A percentile compares a stretch with the other conserved stretches of the same genome.
Evolutionary conservation across 306 rosid species (phyloP).

Genomic region (Cajanus cajan): DNA sequence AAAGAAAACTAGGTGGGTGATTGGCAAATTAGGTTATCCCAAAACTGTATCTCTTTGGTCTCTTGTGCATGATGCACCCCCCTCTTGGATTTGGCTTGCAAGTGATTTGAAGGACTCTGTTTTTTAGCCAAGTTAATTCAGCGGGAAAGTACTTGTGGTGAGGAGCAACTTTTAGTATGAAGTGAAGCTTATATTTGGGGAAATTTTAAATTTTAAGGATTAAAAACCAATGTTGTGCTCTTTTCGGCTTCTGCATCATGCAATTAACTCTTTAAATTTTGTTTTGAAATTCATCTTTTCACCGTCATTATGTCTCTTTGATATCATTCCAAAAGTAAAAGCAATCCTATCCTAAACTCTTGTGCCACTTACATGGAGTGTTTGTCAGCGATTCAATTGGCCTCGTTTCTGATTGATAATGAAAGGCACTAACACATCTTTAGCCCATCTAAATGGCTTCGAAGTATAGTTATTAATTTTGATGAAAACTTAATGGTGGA

Average conservation of each 20-base stretch:
- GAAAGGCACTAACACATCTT: constrained; percentile 27
- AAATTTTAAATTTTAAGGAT: neutral
- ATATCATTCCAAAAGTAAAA: neutral
- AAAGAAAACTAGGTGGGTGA: neutral
- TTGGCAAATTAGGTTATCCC: neutral
- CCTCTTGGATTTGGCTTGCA: neutral
- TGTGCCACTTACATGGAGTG: neutral
- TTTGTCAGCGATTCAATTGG: constrained; percentile 1
- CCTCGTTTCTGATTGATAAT: neutral
- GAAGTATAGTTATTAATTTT: neutral
- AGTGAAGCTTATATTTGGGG: neutral
- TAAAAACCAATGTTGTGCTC: neutral
- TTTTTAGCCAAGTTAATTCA: neutral
- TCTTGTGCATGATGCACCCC: neutral
- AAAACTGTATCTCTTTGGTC: neutral
- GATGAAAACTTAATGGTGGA: neutral
- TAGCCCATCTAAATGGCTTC: neutral
- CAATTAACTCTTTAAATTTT: neutral
- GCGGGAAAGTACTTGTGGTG: neutral
- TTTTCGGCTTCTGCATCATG: neutral
- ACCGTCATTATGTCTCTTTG: neutral
- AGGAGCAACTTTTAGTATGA: neutral
- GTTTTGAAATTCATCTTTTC: neutral
- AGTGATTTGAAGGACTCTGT: neutral
- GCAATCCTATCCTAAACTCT: neutral